Evolutionary conservation across 106 monocot genomes (phyloP).

Genomic region (Alisma plantagoaquatica): DNA sequence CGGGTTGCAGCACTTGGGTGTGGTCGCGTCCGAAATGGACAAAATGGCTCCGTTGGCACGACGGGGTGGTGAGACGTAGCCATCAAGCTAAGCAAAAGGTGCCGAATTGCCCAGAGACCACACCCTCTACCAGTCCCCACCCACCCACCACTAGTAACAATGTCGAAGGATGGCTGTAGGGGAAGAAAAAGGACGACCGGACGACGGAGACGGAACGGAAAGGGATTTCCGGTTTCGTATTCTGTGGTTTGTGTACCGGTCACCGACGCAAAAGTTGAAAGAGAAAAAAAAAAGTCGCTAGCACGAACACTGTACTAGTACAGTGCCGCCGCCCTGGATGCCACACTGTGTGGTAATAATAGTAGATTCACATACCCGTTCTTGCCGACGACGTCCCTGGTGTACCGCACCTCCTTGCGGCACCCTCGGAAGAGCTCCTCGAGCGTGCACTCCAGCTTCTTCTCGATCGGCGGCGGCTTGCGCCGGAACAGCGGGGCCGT

Average conservation of each 20-base stretch:
- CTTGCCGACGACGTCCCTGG: conserved; percentile 31
- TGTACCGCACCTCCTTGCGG: conserved; percentile 41
- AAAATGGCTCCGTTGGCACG: too few relatives aligned
- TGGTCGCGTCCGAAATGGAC: too few relatives aligned
- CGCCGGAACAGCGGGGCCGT: conserved; percentile 3
- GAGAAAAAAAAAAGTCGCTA: background rate
- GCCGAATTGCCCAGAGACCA: too few relatives aligned
- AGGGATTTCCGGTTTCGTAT: background rate
- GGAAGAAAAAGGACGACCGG: too few relatives aligned
- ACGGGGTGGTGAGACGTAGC: too few relatives aligned
- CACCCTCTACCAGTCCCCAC: too few relatives aligned
- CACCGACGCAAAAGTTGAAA: background rate
- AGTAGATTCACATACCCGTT: conserved; percentile 38
- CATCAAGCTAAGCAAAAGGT: too few relatives aligned
- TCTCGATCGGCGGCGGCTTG: conserved; percentile 50
- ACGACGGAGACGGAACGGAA: background rate
- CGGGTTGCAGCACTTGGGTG: too few relatives aligned
- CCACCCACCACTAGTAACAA: too few relatives aligned
- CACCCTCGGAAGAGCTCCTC: conserved; percentile 61
- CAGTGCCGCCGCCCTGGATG: too few relatives aligned
- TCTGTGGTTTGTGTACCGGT: background rate
- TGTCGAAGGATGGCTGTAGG: too few relatives aligned
- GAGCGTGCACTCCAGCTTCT: conserved; percentile 66
- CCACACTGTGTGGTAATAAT: too few relatives aligned
- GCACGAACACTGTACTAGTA: background rate